These are phyloP conservation scores for Akanthomyces uredinophilus DNA, from an alignment of 2,329 filamentous ascomycete species.

Conservation along the genomic window DNA sequence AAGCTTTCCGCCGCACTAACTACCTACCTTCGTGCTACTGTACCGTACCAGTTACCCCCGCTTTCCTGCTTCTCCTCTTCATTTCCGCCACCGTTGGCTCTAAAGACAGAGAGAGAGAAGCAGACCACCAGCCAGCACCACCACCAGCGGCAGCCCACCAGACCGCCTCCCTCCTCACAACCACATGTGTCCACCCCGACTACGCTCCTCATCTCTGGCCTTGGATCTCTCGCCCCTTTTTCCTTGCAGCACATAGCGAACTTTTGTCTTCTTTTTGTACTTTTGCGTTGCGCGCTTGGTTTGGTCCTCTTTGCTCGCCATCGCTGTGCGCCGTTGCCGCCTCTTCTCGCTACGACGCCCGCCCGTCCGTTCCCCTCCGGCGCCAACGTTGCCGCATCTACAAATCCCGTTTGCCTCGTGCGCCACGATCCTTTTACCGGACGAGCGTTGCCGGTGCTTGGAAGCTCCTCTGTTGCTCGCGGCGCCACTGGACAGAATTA, in stretches of 20 bases:
- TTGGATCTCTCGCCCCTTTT: neutral
- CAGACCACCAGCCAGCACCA: neutral
- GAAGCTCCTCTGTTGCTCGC: neutral
- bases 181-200: constrained; percentile 9
- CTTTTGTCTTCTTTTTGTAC: neutral
- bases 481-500: neutral
- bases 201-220: constrained; percentile 8
- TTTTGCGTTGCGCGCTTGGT: neutral
- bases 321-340: neutral
- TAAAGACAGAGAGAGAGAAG: neutral
- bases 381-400: constrained; percentile 1
- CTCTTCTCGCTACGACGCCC: neutral
- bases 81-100: constrained; percentile 9
- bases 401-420: constrained; percentile 7
- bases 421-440: neutral
- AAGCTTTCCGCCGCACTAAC: neutral
- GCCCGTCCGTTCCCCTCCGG: neutral
- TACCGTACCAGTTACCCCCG: neutral
- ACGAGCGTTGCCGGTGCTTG: neutral
- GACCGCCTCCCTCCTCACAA: constrained; percentile 1
- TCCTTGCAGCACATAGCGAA: neutral
- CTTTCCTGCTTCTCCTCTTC: neutral
- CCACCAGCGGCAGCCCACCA: neutral
- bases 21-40: too few species aligned
- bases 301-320: neutral